These are phyloP conservation scores for Globisporangium radiosum DNA, from an alignment of 352 stramenopile genomes.

Conservation along the genomic window DNA sequence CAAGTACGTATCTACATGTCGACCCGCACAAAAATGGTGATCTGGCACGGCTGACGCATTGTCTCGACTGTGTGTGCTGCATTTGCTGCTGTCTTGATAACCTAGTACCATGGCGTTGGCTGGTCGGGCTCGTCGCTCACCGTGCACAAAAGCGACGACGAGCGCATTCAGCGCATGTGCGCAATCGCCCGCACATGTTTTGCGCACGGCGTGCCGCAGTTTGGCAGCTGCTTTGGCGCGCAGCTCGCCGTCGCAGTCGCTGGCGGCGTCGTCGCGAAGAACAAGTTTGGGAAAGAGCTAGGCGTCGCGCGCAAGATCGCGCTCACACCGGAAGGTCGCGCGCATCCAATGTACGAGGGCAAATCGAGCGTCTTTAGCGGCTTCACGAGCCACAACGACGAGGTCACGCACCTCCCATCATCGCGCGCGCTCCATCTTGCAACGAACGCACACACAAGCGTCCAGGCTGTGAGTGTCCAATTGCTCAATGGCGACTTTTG, in stretches of 20 bases:
- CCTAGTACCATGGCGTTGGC: conserved; percentile 59
- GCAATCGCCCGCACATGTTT: conserved; percentile 36
- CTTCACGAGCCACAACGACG: conserved; percentile 80
- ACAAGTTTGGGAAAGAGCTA: conserved; percentile 70
- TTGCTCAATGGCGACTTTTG: conserved; percentile 58
- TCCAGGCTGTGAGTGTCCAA: conserved; percentile 60
- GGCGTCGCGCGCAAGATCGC: conserved; percentile 72
- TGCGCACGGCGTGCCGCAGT: conserved; percentile 46
- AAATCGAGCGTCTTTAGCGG: conserved; percentile 76
- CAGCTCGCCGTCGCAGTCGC: conserved; percentile 72
- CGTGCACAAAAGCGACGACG: conserved; percentile 49
- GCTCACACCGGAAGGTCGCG: conserved; percentile 61
- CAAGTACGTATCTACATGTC: conserved; percentile 18
- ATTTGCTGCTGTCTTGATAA: neutral
- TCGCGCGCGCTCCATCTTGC: conserved; percentile 49
- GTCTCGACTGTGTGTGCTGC: neutral
- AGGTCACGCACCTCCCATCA: conserved; percentile 62
- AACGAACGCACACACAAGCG: conserved; percentile 60
- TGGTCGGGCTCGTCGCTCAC: conserved; percentile 75
- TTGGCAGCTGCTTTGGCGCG: conserved; percentile 75
- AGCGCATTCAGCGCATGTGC: conserved; percentile 40
- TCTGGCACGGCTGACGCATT: neutral
- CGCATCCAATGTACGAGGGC: conserved; percentile 78
- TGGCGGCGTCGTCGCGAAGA: conserved; percentile 52
- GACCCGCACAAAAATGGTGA: too few species aligned